Evolutionary conservation across 805 yeast species (phyloP).

Genomic region (Ogataea pilisensis): DNA sequence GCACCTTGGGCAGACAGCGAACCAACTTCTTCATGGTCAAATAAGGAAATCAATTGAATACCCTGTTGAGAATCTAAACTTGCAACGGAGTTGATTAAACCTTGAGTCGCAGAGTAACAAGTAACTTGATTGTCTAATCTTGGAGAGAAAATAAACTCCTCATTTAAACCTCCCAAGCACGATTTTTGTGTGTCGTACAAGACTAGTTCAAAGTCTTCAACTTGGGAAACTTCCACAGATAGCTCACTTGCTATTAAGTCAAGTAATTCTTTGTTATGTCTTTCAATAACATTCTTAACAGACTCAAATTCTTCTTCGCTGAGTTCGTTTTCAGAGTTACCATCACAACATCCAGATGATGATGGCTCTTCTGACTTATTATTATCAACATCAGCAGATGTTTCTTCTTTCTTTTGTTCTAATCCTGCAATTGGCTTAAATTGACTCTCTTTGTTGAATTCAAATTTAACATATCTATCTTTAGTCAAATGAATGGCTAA

Average conservation of each 20-base stretch:
- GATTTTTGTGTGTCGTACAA: conserved; percentile 84
- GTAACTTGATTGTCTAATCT: conserved; percentile 89
- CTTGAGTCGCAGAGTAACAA: conserved; percentile 75
- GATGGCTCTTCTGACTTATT: conserved; percentile 1
- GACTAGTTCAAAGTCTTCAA: conserved; percentile 87
- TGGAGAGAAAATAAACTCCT: conserved; percentile 89
- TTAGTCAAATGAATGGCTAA: conserved; percentile 89
- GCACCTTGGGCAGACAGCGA: conserved; percentile 96
- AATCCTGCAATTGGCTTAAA: conserved; percentile 82
- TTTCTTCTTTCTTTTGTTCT: conserved; percentile 4
- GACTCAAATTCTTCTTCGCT: conserved; percentile 58
- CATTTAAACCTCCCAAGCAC: conserved; percentile 79
- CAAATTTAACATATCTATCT: conserved; percentile 71
- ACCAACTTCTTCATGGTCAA: conserved; percentile 97
- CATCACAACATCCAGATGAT: conserved; percentile 41
- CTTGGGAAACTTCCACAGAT: conserved; percentile 44
- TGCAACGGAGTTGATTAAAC: conserved; percentile 46
- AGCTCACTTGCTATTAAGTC: conserved; percentile 66
- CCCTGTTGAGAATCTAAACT: conserved; percentile 45
- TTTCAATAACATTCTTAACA: conserved; percentile 56
- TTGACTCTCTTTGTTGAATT: conserved; percentile 85
- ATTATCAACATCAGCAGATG: conserved; percentile 8
- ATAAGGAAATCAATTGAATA: conserved; percentile 71
- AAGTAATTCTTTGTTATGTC: conserved; percentile 75
- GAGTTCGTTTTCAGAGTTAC: conserved; percentile 35